Percentiles rank a stretch among this genome's conserved stretches.
These are phyloP conservation scores for Vitis rotundifolia DNA, from an alignment of 164 flowering plant genomes.

Conservation along the genomic window DNA sequence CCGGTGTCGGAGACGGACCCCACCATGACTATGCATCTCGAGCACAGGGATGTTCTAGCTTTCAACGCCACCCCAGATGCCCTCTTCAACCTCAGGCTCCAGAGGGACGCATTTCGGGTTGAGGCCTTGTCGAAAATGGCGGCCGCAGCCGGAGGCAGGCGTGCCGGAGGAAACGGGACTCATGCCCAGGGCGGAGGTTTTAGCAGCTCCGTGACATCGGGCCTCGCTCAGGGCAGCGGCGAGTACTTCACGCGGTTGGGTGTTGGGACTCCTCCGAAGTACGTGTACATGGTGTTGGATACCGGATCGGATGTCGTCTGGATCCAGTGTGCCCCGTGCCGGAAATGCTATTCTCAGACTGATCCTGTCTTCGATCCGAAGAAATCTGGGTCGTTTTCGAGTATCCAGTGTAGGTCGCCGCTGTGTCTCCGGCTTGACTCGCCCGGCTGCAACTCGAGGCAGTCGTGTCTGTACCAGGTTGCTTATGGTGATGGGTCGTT, in stretches of 20 bases:
- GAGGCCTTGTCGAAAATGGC: slow-evolving; percentile 21
- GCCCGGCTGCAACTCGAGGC: slow-evolving; percentile 54
- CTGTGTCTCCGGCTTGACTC: slow-evolving; percentile 65
- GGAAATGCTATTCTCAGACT: slow-evolving; percentile 75
- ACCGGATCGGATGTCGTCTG: slow-evolving; percentile 94
- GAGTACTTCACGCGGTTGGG: slow-evolving; percentile 93
- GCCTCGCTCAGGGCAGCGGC: slow-evolving; percentile 86
- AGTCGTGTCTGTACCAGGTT: slow-evolving; percentile 74
- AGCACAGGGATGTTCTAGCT: slow-evolving; percentile 53
- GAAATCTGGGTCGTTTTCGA: slow-evolving; percentile 44
- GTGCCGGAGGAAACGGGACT: not conserved
- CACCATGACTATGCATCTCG: slow-evolving; percentile 36
- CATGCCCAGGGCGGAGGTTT: slow-evolving; percentile 35
- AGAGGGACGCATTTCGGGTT: slow-evolving; percentile 57
- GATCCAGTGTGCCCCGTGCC: slow-evolving; percentile 92
- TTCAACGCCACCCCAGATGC: slow-evolving; percentile 41
- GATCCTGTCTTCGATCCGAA: slow-evolving; percentile 88
- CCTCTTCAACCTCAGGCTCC: slow-evolving; percentile 61
- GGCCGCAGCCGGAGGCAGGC: slow-evolving; percentile 6
- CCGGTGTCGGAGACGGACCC: not conserved
- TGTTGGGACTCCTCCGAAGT: slow-evolving; percentile 76
- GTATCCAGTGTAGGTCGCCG: slow-evolving; percentile 56
- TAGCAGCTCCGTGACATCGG: slow-evolving; percentile 73
- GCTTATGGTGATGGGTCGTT: slow-evolving; percentile 95
- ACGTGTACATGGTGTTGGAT: slow-evolving; percentile 82